Base-by-base conservation (phyloP, 176 grass and related monocot species). In the Otatea glauca region DNA sequence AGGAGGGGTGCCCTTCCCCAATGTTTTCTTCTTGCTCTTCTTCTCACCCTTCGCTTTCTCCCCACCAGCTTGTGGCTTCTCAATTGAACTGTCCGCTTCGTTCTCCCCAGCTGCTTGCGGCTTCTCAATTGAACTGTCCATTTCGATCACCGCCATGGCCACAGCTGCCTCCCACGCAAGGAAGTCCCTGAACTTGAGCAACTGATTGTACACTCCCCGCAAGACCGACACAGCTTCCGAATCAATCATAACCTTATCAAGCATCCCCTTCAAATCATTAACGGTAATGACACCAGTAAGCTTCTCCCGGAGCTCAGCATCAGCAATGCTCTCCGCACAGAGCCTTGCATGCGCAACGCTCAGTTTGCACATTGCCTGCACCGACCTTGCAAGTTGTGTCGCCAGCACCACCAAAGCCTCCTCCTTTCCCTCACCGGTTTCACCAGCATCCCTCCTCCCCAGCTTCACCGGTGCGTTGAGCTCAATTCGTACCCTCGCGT, bases 101-200 rank as follows among this genome's bases (percentile, higher is more conserved):
- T 78, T 89, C 27, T 91, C 81, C 56, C 29, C 65, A 81, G 45
- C 61, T 84, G 51, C 73, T 75, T 88, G 89, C 0, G 78, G 88
- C 68, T 94, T 99, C 85, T 99, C 97, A 72, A 99, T 91, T 64
- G 97, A 99, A 73, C 80, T 89, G 76, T 96, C 97, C 3, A 59
- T 85, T 86, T 94, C 91, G 44, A 96, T 92, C 35, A 87, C 81
- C 20, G 80, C 91, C 82, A 99, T 87, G 47, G 89, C 93, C 47
- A 94, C 44, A 62, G 86, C 93, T 58, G 96, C 96, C 81, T 99
- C 96, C 96, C 93, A 96, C 8, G 96, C 86, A 84, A 99, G 89
- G 45, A 96, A 74, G 38, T 84, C 81, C 73, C 93, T 90, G 59
- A 92, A 92, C 85, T 96, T 96, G 72, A 99, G 88, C 88, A 99